phyloP scores from a whole-genome alignment of 805 yeast genomes.

The Zygoascus ofunaensis region DNA sequence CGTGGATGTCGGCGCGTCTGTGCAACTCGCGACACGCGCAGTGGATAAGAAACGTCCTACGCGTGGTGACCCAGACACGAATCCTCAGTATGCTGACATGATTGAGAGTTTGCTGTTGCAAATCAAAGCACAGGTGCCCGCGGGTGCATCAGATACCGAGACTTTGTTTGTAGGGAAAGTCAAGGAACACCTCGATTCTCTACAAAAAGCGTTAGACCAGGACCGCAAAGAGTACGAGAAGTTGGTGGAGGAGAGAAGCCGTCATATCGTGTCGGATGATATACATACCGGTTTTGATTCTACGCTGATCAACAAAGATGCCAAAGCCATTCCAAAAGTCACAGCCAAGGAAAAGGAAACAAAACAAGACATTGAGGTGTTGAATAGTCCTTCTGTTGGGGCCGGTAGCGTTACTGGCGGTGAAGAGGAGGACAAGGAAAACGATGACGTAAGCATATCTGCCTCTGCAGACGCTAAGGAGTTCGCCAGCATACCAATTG shows the following conservation, averaged over 20 bases:
- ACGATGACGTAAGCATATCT: conserved; percentile 16
- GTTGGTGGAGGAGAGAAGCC: conserved; percentile 58
- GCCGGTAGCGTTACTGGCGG: conserved; percentile 7
- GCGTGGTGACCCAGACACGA: conserved; percentile 15
- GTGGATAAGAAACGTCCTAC: conserved; percentile 21
- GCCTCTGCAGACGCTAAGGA: conserved; percentile 54
- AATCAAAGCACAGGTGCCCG: conserved; percentile 40
- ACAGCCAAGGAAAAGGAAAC: conserved; percentile 11
- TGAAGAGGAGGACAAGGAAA: conserved; percentile 14
- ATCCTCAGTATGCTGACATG: conserved; percentile 75
- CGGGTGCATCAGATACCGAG: conserved; percentile 29
- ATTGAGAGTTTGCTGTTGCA: conserved; percentile 81
- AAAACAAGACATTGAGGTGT: conserved; percentile 25
- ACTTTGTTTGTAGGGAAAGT: conserved; percentile 30
- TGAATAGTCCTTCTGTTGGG: conserved; percentile 22
- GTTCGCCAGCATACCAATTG: conserved; percentile 49
- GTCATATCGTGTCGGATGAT: conserved; percentile 82
- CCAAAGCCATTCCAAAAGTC: conserved; percentile 12
- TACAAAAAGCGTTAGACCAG: conserved; percentile 54
- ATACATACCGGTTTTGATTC: conserved; percentile 86
- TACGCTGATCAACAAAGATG: conserved; percentile 58
- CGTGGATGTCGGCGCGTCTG: conserved; percentile 18
- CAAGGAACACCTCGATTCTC: conserved; percentile 57
- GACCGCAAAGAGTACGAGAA: conserved; percentile 59
- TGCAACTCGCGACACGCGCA: conserved; percentile 18